Evolutionary conservation across 805 yeast genomes (phyloP), one percentile per base, ranked within the genome.

Genomic region (Metschnikowia reukaufii): DNA sequence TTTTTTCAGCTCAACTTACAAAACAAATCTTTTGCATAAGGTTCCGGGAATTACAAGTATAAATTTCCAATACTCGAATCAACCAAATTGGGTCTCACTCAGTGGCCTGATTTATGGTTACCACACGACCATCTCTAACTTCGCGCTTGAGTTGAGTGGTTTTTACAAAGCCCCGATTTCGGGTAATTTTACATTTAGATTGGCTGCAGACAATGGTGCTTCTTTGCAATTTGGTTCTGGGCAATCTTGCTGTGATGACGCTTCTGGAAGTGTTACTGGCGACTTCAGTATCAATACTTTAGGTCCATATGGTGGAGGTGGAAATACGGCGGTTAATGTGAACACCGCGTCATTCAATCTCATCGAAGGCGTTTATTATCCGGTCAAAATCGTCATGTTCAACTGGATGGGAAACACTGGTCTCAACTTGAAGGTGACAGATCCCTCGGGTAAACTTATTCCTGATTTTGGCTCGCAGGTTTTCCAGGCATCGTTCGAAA

Each of bases 141-240:
- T 16, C 31, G 33, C 51, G 9, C 31, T 32, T 9, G 51, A 44
- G 15, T 47, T 52, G 44, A 29, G 48, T 1, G 55, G 55, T 7
- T 50, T 34, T 39, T 51, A 46, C 27, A n/a, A 25, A 10, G 53
- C 44, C 4, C 45, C 39, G 9, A 15, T 32, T 2, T 12, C 52
- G 6, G 56, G 56, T 23, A 27, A 21, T 2, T 50, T 44, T 45
- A 47, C 45, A 4, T 47, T 52, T 39, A 36, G 36, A 12, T 29
- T 52, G 15, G 32, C 17, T 3, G 54, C 56, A 8, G 56, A 52
- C 37, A 48, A 52, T 20, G 56, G 56, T 29, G 56, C 52, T 2
- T 43, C 54, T 6, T 39, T 52, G 45, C 51, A 48, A 21, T 42
- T 52, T 32, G 51, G 56, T 4, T 19, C 48, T 3, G 54, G 51